Conservation (phyloP, 2,329 filamentous ascomycete species). For the Phyllosticta capitalensis region DNA sequence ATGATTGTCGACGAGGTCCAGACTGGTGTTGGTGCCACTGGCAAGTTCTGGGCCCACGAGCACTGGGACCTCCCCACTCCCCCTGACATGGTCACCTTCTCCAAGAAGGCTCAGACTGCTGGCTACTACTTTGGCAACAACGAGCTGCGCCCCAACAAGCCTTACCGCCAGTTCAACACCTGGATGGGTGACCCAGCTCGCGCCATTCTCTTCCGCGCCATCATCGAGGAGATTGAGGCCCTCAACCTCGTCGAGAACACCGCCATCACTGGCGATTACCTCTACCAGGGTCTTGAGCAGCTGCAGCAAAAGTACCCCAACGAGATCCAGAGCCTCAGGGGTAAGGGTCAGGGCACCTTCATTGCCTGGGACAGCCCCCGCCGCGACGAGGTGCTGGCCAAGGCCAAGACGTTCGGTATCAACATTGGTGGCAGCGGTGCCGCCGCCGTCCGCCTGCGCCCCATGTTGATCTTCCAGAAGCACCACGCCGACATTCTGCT, state of each 20-base stretch:
- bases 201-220: conserved; percentile 75
- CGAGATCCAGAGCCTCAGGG: conserved; percentile 73
- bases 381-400: conserved; percentile 68
- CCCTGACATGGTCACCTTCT: conserved; percentile 91
- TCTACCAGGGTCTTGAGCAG: conserved; percentile 59
- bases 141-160: conserved; percentile 76
- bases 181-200: conserved; percentile 92
- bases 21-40: conserved; percentile 84
- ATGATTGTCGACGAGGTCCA: conserved; percentile 93
- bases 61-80: conserved; percentile 76
- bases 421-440: conserved; percentile 81
- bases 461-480: conserved; percentile 90
- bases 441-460: conserved; percentile 66
- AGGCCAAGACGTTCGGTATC: conserved; percentile 69
- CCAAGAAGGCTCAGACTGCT: conserved; percentile 89
- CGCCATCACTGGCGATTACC: conserved; percentile 66
- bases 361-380: conserved; percentile 82
- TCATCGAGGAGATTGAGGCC: conserved; percentile 70
- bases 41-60: conserved; percentile 94
- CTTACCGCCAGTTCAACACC: conserved; percentile 94
- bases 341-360: conserved; percentile 82
- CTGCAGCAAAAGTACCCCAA: conserved; percentile 63
- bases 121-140: conserved; percentile 85
- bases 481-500: conserved; percentile 80
- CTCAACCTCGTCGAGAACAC: conserved; percentile 73